Evolutionary conservation across 108 stramenopile species (phyloP), one percentile per base, ranked within the genome.

Genomic region (Hondaea fermentalgiana): DNA sequence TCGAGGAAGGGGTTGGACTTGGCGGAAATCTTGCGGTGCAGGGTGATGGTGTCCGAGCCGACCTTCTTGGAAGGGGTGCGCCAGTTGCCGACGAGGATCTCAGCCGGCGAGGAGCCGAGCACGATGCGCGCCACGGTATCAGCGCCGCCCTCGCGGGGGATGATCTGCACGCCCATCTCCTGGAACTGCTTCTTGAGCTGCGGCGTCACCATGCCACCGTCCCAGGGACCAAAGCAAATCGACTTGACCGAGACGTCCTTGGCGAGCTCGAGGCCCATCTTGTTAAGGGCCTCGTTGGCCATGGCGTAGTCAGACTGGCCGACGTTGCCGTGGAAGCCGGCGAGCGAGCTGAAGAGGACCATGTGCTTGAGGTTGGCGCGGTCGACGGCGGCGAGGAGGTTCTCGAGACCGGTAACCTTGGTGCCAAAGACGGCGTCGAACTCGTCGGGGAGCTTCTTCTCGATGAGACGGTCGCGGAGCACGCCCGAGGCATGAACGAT

Each of bases 301-400:
- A 69, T 69, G 64, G 64, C 64, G 64, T 69, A 69, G 64, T 69
- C 64, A 69, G 64, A 69, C 64, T 69, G 64, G 42, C 64, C 64
- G 42, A 69, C 42, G 17, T 69, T 69, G 64, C 64, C 64, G 64
- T 69, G 64, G 64, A 69, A 69, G 42, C 64, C 64, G 25, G 64
- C 64, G 42, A 69, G 64, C 25, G 64, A 69, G 64, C 64, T 69
- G 64, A 69, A 69, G 64, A 69, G 64, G 64, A 69, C 64, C 35
- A 69, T 28, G 64, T 69, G 64, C 64, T 69, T 69, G 42, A 69
- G 64, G 64, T 69, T 69, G 64, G 64, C 64, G 35, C 25, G 25
- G 64, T 69, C 64, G 5, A 69, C 42, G 64, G 64, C 17, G 42
- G 8, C 17, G 42, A 69, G 42, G 14, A 69, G 64, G 64, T 69